These are phyloP conservation scores for Glomus cerebriforme DNA, from an alignment of 192 early-diverging fungal genomes.

Conservation along the genomic window DNA sequence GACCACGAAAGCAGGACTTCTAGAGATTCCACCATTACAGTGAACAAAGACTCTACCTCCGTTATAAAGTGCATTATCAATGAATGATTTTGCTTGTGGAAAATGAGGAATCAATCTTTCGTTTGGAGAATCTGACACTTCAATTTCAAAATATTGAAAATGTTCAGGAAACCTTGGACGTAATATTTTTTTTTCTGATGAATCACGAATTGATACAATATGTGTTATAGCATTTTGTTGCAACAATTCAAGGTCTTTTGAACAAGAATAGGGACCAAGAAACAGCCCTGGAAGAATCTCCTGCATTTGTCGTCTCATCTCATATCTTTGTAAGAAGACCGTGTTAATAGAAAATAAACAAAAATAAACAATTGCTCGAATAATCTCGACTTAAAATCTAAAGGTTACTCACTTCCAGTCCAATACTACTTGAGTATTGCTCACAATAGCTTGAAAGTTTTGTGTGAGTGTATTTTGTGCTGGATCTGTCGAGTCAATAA, in stretches of 20 bases:
- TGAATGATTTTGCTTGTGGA: slow-evolving; percentile 58
- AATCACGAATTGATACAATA: slow-evolving; percentile 75
- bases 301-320: slow-evolving; percentile 82
- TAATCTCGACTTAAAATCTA: no score
- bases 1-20: slow-evolving; percentile 83
- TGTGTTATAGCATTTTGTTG: slow-evolving; percentile 67
- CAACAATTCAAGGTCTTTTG: slow-evolving; percentile 61
- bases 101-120: slow-evolving; percentile 87
- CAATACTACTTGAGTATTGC: slow-evolving; percentile 22
- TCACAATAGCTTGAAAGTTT: slow-evolving; percentile 26
- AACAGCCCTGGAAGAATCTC: slow-evolving; percentile 72
- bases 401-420: slow-evolving; percentile 31
- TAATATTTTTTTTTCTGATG: slow-evolving; percentile 65
- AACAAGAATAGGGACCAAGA: slow-evolving; percentile 78
- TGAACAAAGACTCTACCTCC: slow-evolving; percentile 64
- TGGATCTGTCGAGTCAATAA: slow-evolving; percentile 5
- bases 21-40: slow-evolving; percentile 81
- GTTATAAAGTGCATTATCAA: slow-evolving; percentile 49
- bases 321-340: slow-evolving; percentile 48
- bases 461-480: slow-evolving; percentile 7
- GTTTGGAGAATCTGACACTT: slow-evolving; percentile 77
- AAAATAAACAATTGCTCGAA: background rate
- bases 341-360: background rate
- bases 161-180: slow-evolving; percentile 51
- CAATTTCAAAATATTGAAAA: slow-evolving; percentile 67